Percentiles rank a stretch among this genome's conserved stretches.
Evolutionary conservation across 2,329 filamentous ascomycete species (phyloP).

Genomic region (Mariannaea sp.): DNA sequence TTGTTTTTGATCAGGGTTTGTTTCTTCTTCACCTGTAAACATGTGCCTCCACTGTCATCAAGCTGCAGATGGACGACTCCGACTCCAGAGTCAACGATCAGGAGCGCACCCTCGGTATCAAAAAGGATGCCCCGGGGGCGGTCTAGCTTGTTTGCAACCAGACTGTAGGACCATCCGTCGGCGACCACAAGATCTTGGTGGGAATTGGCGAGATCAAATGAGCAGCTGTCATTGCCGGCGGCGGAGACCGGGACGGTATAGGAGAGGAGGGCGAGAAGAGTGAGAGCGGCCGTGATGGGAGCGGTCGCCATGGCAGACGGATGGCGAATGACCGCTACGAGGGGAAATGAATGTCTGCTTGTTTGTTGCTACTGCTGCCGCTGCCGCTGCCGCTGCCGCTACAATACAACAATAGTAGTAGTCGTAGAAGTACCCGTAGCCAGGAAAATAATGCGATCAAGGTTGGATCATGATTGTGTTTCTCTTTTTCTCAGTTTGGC

Average conservation of each 20-base stretch:
- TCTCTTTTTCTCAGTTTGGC: no score
- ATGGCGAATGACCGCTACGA: constrained; percentile 2
- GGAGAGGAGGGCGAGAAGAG: background rate
- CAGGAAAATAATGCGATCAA: no score
- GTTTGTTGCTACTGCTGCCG: background rate
- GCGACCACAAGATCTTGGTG: constrained; percentile 47
- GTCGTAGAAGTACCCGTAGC: no score
- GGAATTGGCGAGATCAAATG: constrained; percentile 42
- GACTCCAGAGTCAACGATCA: constrained; percentile 50
- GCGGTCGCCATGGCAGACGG: constrained; percentile 1
- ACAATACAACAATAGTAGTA: background rate
- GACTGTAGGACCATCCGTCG: constrained; percentile 50
- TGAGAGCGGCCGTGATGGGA: background rate
- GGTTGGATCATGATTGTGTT: no score
- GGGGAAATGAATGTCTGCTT: background rate
- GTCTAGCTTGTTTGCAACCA: constrained; percentile 48
- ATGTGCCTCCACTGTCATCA: constrained; percentile 49
- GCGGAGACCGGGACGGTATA: constrained; percentile 1
- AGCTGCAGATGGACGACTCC: constrained; percentile 50
- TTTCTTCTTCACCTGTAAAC: constrained; percentile 45
- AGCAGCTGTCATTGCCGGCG: constrained; percentile 33
- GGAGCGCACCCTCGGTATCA: constrained; percentile 50
- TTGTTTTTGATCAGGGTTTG: constrained; percentile 44
- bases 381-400: background rate
- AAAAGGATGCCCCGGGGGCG: constrained; percentile 53